These are phyloP conservation scores for Mycena belliarum DNA, from an alignment of 768 basidiomycete species.

Conservation along the genomic window DNA sequence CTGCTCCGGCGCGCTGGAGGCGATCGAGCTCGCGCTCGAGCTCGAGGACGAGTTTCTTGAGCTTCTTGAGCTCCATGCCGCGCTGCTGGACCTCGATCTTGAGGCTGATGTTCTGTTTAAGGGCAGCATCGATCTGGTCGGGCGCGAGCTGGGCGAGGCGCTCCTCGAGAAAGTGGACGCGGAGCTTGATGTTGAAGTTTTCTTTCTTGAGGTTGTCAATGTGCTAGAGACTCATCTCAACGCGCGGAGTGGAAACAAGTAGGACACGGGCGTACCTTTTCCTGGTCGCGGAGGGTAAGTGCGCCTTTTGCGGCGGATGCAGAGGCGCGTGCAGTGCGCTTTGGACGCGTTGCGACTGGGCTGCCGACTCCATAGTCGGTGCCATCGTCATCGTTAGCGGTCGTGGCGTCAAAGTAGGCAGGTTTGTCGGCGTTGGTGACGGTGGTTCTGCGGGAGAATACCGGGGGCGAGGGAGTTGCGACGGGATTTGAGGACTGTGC, in stretches of 20 bases:
- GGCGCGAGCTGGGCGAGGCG: conserved; percentile 86
- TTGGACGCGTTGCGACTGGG: conserved; percentile 46
- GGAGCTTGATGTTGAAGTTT: conserved; percentile 94
- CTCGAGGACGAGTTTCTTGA: conserved; percentile 85
- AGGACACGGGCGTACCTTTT: conserved; percentile 66
- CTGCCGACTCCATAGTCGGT: conserved; percentile 44
- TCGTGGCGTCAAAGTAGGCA: conserved; percentile 11
- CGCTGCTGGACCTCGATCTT: conserved; percentile 91
- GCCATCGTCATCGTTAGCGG: conserved; percentile 12
- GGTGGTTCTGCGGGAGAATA: conserved; percentile 16
- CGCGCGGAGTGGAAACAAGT: background rate
- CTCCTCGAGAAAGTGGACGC: conserved; percentile 94
- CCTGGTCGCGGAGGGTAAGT: conserved; percentile 91
- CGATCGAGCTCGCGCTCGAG: conserved; percentile 79
- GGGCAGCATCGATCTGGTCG: conserved; percentile 87
- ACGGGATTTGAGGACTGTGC: conserved; percentile 19
- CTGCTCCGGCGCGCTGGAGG: conserved; percentile 53
- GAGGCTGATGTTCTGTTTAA: conserved; percentile 91
- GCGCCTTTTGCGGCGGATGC: conserved; percentile 45
- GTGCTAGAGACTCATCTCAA: conserved; percentile 52
- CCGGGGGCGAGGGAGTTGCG: conserved; percentile 21
- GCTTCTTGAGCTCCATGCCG: conserved; percentile 87
- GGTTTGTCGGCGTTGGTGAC: conserved; percentile 16
- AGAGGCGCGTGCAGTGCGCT: conserved; percentile 40
- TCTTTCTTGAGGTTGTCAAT: conserved; percentile 96